These are phyloP conservation scores for Fusarium neocosmosporiellum DNA, from an alignment of 2,329 filamentous ascomycete genomes.

Conservation along the genomic window DNA sequence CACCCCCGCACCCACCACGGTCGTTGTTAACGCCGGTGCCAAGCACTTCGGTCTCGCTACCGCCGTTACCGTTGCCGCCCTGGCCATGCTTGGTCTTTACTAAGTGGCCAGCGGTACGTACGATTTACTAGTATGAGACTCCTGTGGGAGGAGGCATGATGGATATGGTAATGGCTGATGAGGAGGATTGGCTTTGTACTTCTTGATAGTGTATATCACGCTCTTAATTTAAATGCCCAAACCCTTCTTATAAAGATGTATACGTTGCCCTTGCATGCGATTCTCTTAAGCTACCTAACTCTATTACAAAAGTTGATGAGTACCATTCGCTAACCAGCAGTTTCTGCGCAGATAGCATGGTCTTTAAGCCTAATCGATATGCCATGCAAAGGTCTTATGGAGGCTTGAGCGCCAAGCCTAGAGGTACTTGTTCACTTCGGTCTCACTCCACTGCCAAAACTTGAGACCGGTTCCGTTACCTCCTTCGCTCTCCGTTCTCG, in stretches of 20 bases:
- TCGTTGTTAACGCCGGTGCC: slow-evolving; percentile 14
- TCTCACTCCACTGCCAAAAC: background rate
- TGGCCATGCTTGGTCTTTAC: slow-evolving; percentile 17
- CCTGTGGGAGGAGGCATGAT: background rate
- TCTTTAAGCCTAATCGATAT: background rate
- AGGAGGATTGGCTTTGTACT: slow-evolving; percentile 1
- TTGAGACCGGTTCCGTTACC: background rate
- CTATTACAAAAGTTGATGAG: background rate
- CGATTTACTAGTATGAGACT: background rate
- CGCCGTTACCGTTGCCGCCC: background rate
- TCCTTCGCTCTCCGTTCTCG: background rate
- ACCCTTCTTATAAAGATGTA: background rate
- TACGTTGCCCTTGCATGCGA: background rate
- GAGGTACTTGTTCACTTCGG: background rate
- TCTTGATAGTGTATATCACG: background rate
- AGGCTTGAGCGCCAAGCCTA: background rate
- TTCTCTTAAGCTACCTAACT: background rate
- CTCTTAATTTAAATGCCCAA: background rate
- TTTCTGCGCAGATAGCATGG: background rate
- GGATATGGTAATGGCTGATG: background rate
- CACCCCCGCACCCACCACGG: slow-evolving; percentile 13
- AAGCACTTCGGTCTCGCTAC: slow-evolving; percentile 20
- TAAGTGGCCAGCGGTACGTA: background rate
- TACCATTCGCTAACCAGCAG: background rate
- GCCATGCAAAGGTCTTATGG: background rate